A percentile compares a stretch with the other conserved stretches of the same genome.
Evolutionary conservation across 73 alveolate genomes (phyloP).

Genomic region (Paraurostyla sp.): DNA sequence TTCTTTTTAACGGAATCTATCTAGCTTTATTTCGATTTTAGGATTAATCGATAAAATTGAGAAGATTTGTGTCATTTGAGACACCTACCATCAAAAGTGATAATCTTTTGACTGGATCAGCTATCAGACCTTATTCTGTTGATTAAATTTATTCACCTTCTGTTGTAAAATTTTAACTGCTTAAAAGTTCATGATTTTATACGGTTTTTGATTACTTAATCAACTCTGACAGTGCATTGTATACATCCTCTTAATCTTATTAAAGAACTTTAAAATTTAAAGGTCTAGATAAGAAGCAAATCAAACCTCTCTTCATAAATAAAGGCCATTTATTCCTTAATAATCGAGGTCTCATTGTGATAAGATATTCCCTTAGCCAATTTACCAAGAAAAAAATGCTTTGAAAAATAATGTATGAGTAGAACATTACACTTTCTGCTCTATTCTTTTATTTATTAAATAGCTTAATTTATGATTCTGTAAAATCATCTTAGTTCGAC

Average conservation of each 20-base stretch:
- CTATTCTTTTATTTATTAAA: neutral
- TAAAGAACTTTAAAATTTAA: neutral
- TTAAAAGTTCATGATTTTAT: too few species aligned
- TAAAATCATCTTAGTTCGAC: neutral
- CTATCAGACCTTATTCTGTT: neutral
- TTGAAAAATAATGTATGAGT: neutral
- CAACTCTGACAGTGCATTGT: too few species aligned
- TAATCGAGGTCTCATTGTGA: neutral
- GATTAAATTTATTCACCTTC: neutral
- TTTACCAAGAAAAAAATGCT: neutral
- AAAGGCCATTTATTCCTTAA: slow-evolving; percentile 32
- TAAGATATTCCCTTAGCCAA: slow-evolving; percentile 16
- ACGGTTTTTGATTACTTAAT: too few species aligned
- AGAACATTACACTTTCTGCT: neutral
- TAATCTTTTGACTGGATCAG: neutral
- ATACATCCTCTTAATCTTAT: neutral
- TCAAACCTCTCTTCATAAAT: neutral
- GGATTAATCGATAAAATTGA: neutral
- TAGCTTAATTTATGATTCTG: neutral
- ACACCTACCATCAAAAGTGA: slow-evolving; percentile 20
- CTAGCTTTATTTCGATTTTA: neutral
- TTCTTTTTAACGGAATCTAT: neutral
- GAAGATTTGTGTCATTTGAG: neutral
- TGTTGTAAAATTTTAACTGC: too few species aligned
- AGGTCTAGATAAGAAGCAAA: neutral